A percentile compares a stretch with the other conserved stretches of the same genome.
These are phyloP conservation scores for Fonsecaea multimorphosa DNA, from an alignment of 2,329 filamentous ascomycete genomes.

Conservation along the genomic window DNA sequence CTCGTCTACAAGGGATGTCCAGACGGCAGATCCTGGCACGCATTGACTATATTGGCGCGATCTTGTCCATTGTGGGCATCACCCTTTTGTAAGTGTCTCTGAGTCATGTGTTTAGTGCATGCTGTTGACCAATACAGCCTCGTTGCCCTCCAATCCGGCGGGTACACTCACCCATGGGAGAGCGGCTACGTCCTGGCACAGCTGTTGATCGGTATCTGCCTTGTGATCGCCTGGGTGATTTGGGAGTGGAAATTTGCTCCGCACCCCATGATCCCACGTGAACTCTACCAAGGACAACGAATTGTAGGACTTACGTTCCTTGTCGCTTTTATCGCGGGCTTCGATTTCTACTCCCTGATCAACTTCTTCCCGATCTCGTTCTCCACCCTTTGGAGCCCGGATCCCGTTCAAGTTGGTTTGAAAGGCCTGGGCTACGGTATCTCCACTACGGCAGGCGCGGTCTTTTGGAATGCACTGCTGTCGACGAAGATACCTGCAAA, in stretches of 20 bases:
- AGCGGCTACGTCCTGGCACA: constrained; percentile 38
- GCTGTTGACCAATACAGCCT: constrained; percentile 5
- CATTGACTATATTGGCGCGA: constrained; percentile 26
- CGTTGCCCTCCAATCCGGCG: constrained; percentile 20
- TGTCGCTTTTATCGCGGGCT: constrained; percentile 65
- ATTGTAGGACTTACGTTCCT: constrained; percentile 60
- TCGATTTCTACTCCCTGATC: constrained; percentile 62
- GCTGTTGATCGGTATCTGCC: constrained; percentile 30
- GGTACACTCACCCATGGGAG: constrained; percentile 15
- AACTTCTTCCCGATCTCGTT: constrained; percentile 68
- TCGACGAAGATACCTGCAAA: constrained; percentile 15
- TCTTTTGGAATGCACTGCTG: constrained; percentile 63
- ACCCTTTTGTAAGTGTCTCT: constrained; percentile 26
- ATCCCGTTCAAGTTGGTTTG: constrained; percentile 69
- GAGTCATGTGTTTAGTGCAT: not conserved
- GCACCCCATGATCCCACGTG: constrained; percentile 53
- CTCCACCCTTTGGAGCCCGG: constrained; percentile 69
- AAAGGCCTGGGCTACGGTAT: constrained; percentile 54
- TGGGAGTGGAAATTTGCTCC: constrained; percentile 55
- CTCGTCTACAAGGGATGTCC: constrained; percentile 14
- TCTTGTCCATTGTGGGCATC: constrained; percentile 25
- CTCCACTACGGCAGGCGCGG: constrained; percentile 56
- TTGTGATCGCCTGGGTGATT: constrained; percentile 49
- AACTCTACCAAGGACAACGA: constrained; percentile 55
- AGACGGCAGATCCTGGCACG: constrained; percentile 13